phyloP scores from a whole-genome alignment of 108 stramenopile species.

The Cyclostephanos invisitatus region DNA sequence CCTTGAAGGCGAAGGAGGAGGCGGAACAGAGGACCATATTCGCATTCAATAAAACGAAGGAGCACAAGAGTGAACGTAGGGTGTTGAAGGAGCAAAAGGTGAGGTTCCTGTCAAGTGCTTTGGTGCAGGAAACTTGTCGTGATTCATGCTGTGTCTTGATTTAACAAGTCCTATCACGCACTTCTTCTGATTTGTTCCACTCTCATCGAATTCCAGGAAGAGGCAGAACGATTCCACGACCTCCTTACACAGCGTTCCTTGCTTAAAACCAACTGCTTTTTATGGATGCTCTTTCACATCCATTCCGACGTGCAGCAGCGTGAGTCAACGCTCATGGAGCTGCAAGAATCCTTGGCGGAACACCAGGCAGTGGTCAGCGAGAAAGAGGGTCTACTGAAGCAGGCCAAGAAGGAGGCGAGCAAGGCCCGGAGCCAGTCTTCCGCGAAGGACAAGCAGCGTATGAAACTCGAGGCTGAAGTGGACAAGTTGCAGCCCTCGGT shows the following conservation, averaged over 20 bases:
- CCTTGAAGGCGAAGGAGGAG: slow-evolving; percentile 80
- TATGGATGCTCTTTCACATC: slow-evolving; percentile 94
- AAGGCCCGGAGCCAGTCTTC: slow-evolving; percentile 58
- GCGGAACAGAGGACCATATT: slow-evolving; percentile 86
- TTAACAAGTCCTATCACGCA: neutral
- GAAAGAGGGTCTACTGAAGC: slow-evolving; percentile 61
- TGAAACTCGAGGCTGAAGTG: slow-evolving; percentile 64
- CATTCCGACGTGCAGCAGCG: slow-evolving; percentile 78
- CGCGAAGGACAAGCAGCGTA: slow-evolving; percentile 73
- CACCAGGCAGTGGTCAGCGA: slow-evolving; percentile 58
- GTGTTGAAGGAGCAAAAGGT: slow-evolving; percentile 94
- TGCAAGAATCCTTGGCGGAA: slow-evolving; percentile 65
- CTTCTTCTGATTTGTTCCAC: neutral
- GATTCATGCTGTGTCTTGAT: neutral
- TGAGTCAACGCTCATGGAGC: slow-evolving; percentile 56
- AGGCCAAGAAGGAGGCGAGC: slow-evolving; percentile 71
- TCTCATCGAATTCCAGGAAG: slow-evolving; percentile 47
- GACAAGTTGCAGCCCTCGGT: slow-evolving; percentile 73
- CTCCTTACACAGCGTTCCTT: slow-evolving; percentile 67
- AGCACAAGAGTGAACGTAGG: slow-evolving; percentile 81
- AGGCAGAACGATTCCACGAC: slow-evolving; percentile 86
- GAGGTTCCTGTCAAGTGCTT: neutral
- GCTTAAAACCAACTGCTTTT: slow-evolving; percentile 83
- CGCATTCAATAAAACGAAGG: slow-evolving; percentile 91
- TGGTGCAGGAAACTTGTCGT: neutral